These are phyloP conservation scores for Aspergillus ochraceus DNA, from an alignment of 2,329 filamentous ascomycete species.

Conservation along the genomic window DNA sequence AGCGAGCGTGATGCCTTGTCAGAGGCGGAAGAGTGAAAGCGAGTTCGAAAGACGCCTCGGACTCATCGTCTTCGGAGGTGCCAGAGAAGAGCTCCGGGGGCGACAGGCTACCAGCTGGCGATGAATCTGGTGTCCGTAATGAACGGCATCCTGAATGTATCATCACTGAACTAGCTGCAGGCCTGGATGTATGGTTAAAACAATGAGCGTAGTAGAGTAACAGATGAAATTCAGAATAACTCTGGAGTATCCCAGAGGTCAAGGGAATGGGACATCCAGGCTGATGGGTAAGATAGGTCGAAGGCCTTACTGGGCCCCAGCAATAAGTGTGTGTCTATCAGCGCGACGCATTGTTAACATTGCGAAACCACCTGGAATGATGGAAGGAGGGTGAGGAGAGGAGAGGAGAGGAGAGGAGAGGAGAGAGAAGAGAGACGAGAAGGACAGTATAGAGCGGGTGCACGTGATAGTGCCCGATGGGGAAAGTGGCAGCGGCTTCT, in stretches of 20 bases:
- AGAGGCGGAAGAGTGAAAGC: slow-evolving; percentile 8
- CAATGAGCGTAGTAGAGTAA: slow-evolving; percentile 1
- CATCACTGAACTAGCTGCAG: slow-evolving; percentile 3
- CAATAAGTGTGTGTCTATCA: slow-evolving; percentile 4
- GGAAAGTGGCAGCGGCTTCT: slow-evolving; percentile 10
- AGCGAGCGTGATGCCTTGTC: slow-evolving; percentile 7
- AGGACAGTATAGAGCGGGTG: background rate
- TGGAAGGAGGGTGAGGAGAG: background rate
- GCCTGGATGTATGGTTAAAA: background rate
- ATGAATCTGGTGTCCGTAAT: slow-evolving; percentile 19
- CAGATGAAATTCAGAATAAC: background rate
- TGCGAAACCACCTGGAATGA: background rate
- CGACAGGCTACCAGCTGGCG: slow-evolving; percentile 2
- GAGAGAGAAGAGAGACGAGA: background rate
- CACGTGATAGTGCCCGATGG: slow-evolving; percentile 16
- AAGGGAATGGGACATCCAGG: slow-evolving; percentile 8
- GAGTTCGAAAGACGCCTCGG: background rate
- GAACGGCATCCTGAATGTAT: slow-evolving; percentile 19
- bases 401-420: background rate
- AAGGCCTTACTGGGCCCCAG: background rate
- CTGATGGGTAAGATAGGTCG: background rate
- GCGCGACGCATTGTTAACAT: background rate
- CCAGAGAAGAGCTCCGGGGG: slow-evolving; percentile 7
- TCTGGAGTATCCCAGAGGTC: background rate
- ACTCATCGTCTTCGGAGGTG: slow-evolving; percentile 11